Evolutionary conservation across 345 rosid species (phyloP).

Genomic region (Salix dunnii): DNA sequence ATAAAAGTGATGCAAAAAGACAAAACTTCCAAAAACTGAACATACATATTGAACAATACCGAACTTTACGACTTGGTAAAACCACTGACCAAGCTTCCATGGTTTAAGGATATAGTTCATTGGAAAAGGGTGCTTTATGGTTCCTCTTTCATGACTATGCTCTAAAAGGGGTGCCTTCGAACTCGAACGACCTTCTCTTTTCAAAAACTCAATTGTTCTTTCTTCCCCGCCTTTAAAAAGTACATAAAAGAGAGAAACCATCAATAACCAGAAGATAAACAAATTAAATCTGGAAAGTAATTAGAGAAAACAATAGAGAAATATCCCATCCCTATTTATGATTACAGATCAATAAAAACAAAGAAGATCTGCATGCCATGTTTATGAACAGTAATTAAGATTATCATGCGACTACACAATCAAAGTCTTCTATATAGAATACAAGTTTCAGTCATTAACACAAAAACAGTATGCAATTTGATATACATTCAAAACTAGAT

Average conservation of each 20-base stretch:
- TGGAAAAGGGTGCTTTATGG: conserved; percentile 81
- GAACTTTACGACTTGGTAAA: conserved; percentile 90
- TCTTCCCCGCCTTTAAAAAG: conserved; percentile 77
- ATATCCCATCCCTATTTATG: background rate
- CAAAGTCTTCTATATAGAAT: background rate
- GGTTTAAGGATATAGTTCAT: conserved; percentile 73
- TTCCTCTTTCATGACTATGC: conserved; percentile 52
- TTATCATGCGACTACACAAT: background rate
- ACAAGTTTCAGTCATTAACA: background rate
- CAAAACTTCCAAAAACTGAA: conserved; percentile 24
- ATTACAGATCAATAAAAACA: background rate
- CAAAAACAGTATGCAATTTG: background rate
- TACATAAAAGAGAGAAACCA: background rate
- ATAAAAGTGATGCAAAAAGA: background rate
- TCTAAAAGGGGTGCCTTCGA: conserved; percentile 63
- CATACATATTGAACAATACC: conserved; percentile 99
- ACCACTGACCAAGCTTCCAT: conserved; percentile 94
- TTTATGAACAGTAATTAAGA: background rate
- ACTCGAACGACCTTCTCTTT: conserved; percentile 73
- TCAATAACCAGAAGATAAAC: conserved; percentile 3
- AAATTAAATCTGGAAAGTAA: background rate
- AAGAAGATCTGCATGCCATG: background rate
- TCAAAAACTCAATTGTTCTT: conserved; percentile 84
- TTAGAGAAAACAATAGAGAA: background rate
- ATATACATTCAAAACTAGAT: background rate